Evolutionary conservation across 2,329 filamentous ascomycete species (phyloP).

Genomic region (Lasiodiplodia hormozganensis): DNA sequence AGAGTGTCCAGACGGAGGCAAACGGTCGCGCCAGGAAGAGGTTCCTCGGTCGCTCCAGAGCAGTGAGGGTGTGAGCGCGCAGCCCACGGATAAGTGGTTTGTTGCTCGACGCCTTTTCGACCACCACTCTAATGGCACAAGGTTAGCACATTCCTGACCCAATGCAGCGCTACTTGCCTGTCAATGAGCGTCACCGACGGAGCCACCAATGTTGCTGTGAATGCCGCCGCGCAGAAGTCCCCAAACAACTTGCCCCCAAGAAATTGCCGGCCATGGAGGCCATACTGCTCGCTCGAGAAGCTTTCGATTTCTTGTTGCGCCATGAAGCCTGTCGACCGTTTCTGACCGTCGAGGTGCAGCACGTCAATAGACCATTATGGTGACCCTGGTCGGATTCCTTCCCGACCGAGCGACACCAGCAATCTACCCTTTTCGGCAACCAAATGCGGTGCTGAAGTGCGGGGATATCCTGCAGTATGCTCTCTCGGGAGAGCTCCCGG

Average conservation of each 20-base stretch:
- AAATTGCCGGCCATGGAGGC: background rate
- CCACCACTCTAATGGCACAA: conserved; percentile 33
- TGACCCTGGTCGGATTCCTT: background rate
- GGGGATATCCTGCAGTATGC: background rate
- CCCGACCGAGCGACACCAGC: background rate
- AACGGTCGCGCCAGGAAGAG: conserved; percentile 41
- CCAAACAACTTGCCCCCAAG: conserved; percentile 32
- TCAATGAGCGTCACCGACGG: conserved; percentile 40
- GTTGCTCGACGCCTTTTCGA: conserved; percentile 37
- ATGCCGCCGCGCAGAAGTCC: conserved; percentile 37
- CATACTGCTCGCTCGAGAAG: background rate
- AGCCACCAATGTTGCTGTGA: conserved; percentile 38
- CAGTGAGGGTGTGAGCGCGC: conserved; percentile 35
- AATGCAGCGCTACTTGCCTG: conserved; percentile 32
- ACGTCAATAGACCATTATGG: background rate
- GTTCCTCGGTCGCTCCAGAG: conserved; percentile 35
- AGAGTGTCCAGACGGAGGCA: conserved; percentile 40
- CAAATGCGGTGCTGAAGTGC: background rate
- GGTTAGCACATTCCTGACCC: background rate
- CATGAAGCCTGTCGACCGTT: background rate
- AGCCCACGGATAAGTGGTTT: conserved; percentile 33
- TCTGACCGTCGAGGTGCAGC: background rate
- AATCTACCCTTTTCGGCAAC: background rate
- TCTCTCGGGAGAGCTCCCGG: conserved; percentile 13
- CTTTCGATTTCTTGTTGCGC: background rate